Base-by-base conservation (phyloP, 176 grass and related monocot genomes). In the Poa pratensis region DNA sequence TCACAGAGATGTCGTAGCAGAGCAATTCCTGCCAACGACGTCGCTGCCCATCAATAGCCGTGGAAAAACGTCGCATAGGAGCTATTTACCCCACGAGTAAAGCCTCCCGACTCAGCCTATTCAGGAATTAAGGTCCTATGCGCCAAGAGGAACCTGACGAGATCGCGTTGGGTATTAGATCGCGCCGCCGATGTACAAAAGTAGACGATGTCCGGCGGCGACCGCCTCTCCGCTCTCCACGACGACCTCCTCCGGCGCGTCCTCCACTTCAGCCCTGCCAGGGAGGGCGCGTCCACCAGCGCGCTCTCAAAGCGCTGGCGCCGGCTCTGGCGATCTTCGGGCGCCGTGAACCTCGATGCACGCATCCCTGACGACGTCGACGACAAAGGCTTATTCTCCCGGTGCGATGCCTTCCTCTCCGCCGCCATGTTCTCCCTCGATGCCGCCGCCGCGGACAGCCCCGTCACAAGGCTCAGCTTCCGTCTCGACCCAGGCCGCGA, bases 301-400 rank as follows among this genome's bases (percentile, higher is more conserved):
- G 18, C 59, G 24, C 81, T 73, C 22, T 83, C 69, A 6, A 57
- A 28, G 42, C 65, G 80, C 0, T 82, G 65, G 80, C 65, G n/a
- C 50, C n/a, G 30, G 20, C 14, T 82, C 7, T 82, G 66, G 80
- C 19, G 53, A 0, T 12, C 49, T 4, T 13, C 30, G n/a, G n/a
- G n/a, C n/a, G n/a, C n/a, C n/a, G n/a, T n/a, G n/a, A n/a, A n/a
- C n/a, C n/a, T n/a, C n/a, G n/a, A n/a, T 23, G 24, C 35, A 1
- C 53, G 81, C 23, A 40, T 54, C 3, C 52, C 11, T 45, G 16
- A 13, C 7, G 15, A 63, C 0, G 13, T 6, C 11, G 4, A 63
- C 24, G 13, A 2, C 24, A 14, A 7, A 5, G 5, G 60, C 60
- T 63, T 63, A 5, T 27, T 15, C 24, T 35, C 63, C 14, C 63